Evolutionary conservation across 495 filamentous ascomycete genomes (phyloP), one percentile per base, ranked within the genome.

Genomic region (Neurospora sp.): DNA sequence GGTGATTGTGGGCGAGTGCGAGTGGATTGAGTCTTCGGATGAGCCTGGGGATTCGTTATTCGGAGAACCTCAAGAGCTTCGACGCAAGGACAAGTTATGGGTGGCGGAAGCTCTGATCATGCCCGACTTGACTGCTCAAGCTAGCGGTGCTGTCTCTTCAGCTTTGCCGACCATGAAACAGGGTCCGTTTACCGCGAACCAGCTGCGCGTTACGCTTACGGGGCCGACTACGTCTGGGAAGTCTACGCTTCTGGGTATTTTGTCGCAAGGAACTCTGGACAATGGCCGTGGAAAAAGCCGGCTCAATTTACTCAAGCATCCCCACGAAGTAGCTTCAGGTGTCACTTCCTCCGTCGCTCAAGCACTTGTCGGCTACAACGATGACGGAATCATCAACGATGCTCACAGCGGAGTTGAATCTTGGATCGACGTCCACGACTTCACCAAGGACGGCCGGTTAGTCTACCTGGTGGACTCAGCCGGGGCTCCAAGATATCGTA

Each of bases 141-240:
- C 71, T 35, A 69, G 41, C 44, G 71, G 20, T 53, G 20, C 70
- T 69, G 27, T 72, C 74, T 31, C 65, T 70, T 6, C 68, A 65
- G 41, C 59, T 59, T 47, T 78, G 18, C 71, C 73, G 3, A 76
- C 77, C 71, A 73, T 77, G 9, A 78, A 80, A 73, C 75, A 74
- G 10, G 77, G 79, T 27, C 80, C 78, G 14, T 80, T 83, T 3
- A 80, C 82, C 2, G 90, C 89, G 0, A 87, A 93, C 74, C 94
- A 98, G 77, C 86, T 99, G 69, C 91, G 96, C n/a, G 85, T 99
- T 44, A 96, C 95, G 12, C 85, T 99, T 39, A 93, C 93, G 1
- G 96, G 96, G 1, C 90, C 94, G 12, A 97, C 93, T 27, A 92
- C 90, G n/a, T 94, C 93, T 18, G 96, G 96, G 10, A 99, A 99